These are phyloP conservation scores for Clonostachys solani DNA, from an alignment of 2,329 filamentous ascomycete species.

Conservation along the genomic window DNA sequence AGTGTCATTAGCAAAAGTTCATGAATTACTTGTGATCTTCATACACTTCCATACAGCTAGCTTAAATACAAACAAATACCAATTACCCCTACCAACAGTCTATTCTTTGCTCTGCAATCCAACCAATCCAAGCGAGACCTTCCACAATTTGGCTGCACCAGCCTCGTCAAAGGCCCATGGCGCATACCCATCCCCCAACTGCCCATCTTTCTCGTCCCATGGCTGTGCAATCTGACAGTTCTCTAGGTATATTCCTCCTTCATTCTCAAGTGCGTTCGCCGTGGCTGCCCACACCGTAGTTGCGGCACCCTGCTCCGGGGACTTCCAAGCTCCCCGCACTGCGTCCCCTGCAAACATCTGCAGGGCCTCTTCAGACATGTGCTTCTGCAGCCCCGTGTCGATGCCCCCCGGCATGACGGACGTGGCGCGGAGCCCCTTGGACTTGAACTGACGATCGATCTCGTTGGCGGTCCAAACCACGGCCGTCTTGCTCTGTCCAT, in stretches of 20 bases:
- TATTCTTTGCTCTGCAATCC: too few species aligned
- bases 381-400: slow-evolving; percentile 2
- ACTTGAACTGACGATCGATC: slow-evolving; percentile 39
- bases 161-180: not conserved
- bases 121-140: not conserved
- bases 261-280: slow-evolving; percentile 29
- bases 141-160: not conserved
- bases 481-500: slow-evolving; percentile 45
- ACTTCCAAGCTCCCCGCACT: not conserved
- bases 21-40: too few species aligned
- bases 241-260: slow-evolving; percentile 36
- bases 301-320: slow-evolving; percentile 34
- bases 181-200: not conserved
- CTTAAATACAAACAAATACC: too few species aligned
- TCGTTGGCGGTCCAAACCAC: slow-evolving; percentile 45
- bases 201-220: not conserved
- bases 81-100: too few species aligned
- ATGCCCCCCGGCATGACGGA: slow-evolving; percentile 39
- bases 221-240: slow-evolving; percentile 21
- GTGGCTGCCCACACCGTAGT: slow-evolving; percentile 37
- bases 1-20: too few species aligned
- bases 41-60: too few species aligned
- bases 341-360: not conserved
- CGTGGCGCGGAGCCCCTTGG: slow-evolving; percentile 28
- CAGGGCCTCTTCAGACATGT: not conserved